Conservation (phyloP, 257 asterid species). For the Galeopsis tetrahit region DNA sequence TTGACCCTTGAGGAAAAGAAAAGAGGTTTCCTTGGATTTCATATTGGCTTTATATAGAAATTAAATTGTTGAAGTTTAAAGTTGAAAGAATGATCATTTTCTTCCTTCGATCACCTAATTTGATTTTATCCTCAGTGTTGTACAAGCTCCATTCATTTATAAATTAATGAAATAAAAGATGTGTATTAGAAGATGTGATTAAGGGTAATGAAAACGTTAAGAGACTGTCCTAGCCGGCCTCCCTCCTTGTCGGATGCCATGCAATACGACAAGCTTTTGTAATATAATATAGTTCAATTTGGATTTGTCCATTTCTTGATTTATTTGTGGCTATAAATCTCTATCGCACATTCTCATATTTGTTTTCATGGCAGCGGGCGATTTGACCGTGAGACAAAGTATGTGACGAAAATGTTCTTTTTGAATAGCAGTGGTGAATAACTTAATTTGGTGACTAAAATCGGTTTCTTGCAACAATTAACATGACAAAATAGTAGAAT, state of each 20-base stretch:
- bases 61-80: conserved; percentile 20
- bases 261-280: conserved; percentile 39
- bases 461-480: too few species aligned
- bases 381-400: too few species aligned
- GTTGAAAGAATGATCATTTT: conserved; percentile 8
- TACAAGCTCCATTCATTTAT: conserved; percentile 5
- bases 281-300: conserved; percentile 5
- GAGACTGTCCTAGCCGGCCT: conserved; percentile 74
- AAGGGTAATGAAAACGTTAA: conserved; percentile 47
- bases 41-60: not conserved
- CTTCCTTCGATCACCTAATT: conserved; percentile 35
- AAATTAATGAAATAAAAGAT: conserved; percentile 9
- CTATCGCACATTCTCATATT: conserved; percentile 47
- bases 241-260: conserved; percentile 50
- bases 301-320: conserved; percentile 31
- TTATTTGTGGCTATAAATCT: conserved; percentile 42
- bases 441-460: too few species aligned
- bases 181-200: conserved; percentile 23
- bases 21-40: conserved; percentile 12
- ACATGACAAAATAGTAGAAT: too few species aligned
- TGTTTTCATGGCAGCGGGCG: conserved; percentile 32
- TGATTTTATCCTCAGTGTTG: conserved; percentile 13
- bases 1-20: not conserved
- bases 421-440: too few species aligned
- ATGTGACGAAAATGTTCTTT: too few species aligned